A percentile compares a stretch with the other conserved stretches of the same genome.
phyloP scores from a whole-genome alignment of 163 green algal species.

The Scenedesmus sp. region DNA sequence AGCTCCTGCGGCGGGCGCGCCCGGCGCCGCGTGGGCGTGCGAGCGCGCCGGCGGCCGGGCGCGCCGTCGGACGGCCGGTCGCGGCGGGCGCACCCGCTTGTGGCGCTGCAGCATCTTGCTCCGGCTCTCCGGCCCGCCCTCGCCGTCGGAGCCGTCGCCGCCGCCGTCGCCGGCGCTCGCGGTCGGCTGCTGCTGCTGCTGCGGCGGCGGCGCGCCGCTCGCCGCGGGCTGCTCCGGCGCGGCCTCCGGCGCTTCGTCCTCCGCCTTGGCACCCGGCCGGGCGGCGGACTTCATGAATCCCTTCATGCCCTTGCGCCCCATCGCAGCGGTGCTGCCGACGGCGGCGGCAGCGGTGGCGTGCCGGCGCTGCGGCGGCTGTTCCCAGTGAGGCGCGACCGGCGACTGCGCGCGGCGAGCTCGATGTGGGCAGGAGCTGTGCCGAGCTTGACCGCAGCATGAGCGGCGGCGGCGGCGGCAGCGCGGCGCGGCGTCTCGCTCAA shows the following conservation, averaged over 20 bases:
- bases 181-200: background rate
- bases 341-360: background rate
- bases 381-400: too few relatives aligned
- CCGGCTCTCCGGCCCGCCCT: constrained; percentile 59
- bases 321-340: constrained; percentile 12
- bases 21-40: too few relatives aligned
- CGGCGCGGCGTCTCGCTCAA: too few relatives aligned
- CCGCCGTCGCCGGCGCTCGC: too few relatives aligned
- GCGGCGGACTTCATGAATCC: constrained; percentile 35
- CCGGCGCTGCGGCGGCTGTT: background rate
- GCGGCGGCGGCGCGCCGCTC: background rate
- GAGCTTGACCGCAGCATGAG: too few relatives aligned
- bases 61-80: background rate
- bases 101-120: constrained; percentile 81
- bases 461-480: too few relatives aligned
- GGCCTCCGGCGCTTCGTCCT: background rate
- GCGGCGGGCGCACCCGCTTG: constrained; percentile 63
- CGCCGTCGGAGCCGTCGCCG: constrained; percentile 5
- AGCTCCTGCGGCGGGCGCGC: too few relatives aligned
- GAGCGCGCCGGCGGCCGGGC: too few relatives aligned
- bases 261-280: background rate
- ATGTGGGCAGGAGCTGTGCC: too few relatives aligned
- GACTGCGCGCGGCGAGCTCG: too few relatives aligned
- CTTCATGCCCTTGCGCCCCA: constrained; percentile 52
- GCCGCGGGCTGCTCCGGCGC: background rate